phyloP scores from a whole-genome alignment of 805 yeast species.

The Yarrowia osloensis region DNA sequence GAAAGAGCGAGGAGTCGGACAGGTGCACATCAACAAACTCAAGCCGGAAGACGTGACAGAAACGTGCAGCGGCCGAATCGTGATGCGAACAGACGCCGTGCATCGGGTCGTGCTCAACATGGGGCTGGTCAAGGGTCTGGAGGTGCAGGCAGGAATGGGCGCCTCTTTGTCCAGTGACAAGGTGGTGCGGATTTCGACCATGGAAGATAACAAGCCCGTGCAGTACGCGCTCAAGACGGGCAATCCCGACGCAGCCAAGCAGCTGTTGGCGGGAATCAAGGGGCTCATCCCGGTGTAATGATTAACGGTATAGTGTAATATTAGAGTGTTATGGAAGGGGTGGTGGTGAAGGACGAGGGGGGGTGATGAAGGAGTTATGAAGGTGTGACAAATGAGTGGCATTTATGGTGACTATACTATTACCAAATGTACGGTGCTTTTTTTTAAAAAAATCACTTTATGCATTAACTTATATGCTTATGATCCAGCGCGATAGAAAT shows the following conservation, averaged over 20 bases:
- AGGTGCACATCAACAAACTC: constrained; percentile 69
- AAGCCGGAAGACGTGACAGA: constrained; percentile 39
- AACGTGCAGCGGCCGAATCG: constrained; percentile 55
- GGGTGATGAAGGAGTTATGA: too few species aligned
- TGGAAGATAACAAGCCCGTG: constrained; percentile 65
- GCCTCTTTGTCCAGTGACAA: constrained; percentile 83
- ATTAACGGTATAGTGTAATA: constrained; percentile 1
- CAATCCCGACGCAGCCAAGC: constrained; percentile 59
- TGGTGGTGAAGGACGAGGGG: too few species aligned
- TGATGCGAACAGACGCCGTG: constrained; percentile 89
- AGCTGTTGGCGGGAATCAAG: constrained; percentile 50
- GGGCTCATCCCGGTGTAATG: constrained; percentile 33
- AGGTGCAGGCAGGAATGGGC: constrained; percentile 76
- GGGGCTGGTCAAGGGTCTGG: constrained; percentile 62
- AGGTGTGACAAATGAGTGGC: too few species aligned
- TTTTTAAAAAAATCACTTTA: too few species aligned
- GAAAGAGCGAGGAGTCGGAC: constrained; percentile 95
- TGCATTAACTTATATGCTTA: too few species aligned
- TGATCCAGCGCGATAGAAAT: too few species aligned
- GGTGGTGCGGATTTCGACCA: constrained; percentile 71
- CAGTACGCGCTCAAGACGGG: constrained; percentile 83
- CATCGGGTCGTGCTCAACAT: constrained; percentile 79
- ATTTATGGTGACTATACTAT: too few species aligned
- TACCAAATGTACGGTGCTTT: too few species aligned
- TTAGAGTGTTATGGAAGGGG: not conserved